These are phyloP conservation scores for Phyllosticta paracitricarpa DNA, from an alignment of 2,329 filamentous ascomycete genomes.

Conservation along the genomic window DNA sequence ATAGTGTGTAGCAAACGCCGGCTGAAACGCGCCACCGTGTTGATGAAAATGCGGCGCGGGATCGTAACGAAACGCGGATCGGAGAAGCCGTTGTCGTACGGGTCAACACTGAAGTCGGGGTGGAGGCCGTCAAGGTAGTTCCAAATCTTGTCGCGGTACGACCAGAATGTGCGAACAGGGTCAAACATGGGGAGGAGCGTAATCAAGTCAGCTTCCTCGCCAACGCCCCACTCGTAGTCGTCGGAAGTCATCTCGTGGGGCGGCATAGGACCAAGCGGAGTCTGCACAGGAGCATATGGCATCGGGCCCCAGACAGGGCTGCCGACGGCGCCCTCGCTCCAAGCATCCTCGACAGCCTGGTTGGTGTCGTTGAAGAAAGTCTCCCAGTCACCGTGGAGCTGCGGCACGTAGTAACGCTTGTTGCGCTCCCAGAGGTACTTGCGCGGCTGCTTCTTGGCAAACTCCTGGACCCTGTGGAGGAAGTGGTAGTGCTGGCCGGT, in stretches of 20 bases:
- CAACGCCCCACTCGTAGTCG: constrained; percentile 75
- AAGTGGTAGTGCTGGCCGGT: constrained; percentile 77
- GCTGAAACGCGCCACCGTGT: constrained; percentile 77
- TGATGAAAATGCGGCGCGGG: constrained; percentile 74
- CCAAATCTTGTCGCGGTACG: constrained; percentile 40
- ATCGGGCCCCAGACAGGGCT: constrained; percentile 77
- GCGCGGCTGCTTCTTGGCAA: constrained; percentile 44
- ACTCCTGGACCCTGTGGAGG: constrained; percentile 52
- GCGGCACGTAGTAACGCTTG: constrained; percentile 46
- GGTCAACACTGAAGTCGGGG: constrained; percentile 79
- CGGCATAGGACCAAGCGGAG: constrained; percentile 66
- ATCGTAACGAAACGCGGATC: constrained; percentile 40
- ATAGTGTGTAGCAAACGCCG: constrained; percentile 70
- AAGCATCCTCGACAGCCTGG: constrained; percentile 30
- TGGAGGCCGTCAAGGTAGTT: constrained; percentile 46
- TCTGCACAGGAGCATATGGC: constrained; percentile 58
- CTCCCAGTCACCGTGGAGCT: constrained; percentile 40
- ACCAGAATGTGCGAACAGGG: constrained; percentile 77
- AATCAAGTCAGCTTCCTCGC: constrained; percentile 84
- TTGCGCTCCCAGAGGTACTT: constrained; percentile 51
- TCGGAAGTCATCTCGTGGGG: constrained; percentile 68
- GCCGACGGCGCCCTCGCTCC: constrained; percentile 24
- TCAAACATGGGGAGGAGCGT: constrained; percentile 89
- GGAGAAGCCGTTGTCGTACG: constrained; percentile 44
- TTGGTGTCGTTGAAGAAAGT: constrained; percentile 36